These are phyloP conservation scores for Russula compacta DNA, from an alignment of 768 basidiomycete species.

Conservation along the genomic window DNA sequence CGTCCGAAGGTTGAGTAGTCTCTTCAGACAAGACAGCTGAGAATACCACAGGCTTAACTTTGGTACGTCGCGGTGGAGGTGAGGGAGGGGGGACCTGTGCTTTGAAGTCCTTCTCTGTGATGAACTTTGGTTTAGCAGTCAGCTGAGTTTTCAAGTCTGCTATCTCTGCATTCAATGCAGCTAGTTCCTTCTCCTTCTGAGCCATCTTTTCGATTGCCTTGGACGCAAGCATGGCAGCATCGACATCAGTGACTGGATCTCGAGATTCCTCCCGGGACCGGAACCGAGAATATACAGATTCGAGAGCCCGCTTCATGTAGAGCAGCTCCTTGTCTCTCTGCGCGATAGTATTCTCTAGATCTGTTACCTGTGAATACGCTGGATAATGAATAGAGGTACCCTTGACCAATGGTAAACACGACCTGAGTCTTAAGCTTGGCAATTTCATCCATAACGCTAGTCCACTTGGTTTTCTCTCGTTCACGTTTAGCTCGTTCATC, in stretches of 20 bases:
- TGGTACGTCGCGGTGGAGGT: constrained; percentile 35
- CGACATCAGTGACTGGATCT: constrained; percentile 44
- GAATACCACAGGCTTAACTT: neutral
- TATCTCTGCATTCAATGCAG: constrained; percentile 40
- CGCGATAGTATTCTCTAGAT: constrained; percentile 38
- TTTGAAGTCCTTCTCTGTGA: constrained; percentile 67
- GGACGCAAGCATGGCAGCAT: constrained; percentile 61
- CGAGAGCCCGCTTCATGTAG: constrained; percentile 77
- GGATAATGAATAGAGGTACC: neutral
- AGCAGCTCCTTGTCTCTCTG: constrained; percentile 64
- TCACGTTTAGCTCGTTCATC: constrained; percentile 69
- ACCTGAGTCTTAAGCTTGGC: constrained; percentile 63
- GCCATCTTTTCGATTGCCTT: constrained; percentile 60
- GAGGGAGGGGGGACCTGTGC: constrained; percentile 55
- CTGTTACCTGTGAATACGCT: constrained; percentile 36
- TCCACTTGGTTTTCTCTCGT: constrained; percentile 66
- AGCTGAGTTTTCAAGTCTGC: constrained; percentile 42
- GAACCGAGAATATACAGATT: constrained; percentile 80
- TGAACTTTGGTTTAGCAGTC: constrained; percentile 38
- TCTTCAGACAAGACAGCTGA: neutral
- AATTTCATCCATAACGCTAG: constrained; percentile 65
- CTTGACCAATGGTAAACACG: constrained; percentile 12
- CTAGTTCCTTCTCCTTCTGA: constrained; percentile 60
- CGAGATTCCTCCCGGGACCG: constrained; percentile 44
- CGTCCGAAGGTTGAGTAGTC: neutral